Evolutionary conservation across 805 yeast genomes (phyloP).

Genomic region (Zygosaccharomyces kombuchaensis): DNA sequence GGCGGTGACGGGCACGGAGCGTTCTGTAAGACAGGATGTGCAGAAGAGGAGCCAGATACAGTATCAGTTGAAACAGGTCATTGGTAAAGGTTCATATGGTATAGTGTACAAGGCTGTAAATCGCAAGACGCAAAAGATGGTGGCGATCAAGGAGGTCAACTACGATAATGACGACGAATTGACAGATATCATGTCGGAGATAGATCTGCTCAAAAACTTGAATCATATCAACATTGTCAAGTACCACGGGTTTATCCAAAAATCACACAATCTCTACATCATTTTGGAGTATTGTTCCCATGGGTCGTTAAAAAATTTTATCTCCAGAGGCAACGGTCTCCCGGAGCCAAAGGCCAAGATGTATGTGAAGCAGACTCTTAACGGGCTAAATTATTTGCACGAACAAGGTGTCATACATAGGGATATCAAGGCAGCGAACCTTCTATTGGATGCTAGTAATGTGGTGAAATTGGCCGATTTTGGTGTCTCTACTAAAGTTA

Average conservation of each 20-base stretch:
- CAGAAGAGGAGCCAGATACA: constrained; percentile 38
- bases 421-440: constrained; percentile 92
- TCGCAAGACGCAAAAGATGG: constrained; percentile 56
- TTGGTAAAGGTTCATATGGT: constrained; percentile 93
- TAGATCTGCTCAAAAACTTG: constrained; percentile 67
- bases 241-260: constrained; percentile 80
- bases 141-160: constrained; percentile 77
- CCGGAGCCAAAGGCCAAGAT: constrained; percentile 58
- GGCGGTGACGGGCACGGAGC: constrained; percentile 12
- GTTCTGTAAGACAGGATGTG: constrained; percentile 5
- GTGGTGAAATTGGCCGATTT: constrained; percentile 89
- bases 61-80: constrained; percentile 49
- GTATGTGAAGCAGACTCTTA: constrained; percentile 64
- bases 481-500: constrained; percentile 86
- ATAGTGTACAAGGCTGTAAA: constrained; percentile 75
- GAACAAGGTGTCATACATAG: constrained; percentile 82
- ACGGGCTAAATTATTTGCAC: constrained; percentile 68
- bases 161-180: constrained; percentile 72
- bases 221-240: constrained; percentile 89
- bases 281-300: constrained; percentile 70
- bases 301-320: constrained; percentile 53
- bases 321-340: constrained; percentile 35
- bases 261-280: constrained; percentile 67
- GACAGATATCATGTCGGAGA: constrained; percentile 53
- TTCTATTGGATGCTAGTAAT: constrained; percentile 63